Evolutionary conservation across 306 rosid species (phyloP), one percentile per base, ranked within the genome.

Genomic region (Lathyrus aphaca): DNA sequence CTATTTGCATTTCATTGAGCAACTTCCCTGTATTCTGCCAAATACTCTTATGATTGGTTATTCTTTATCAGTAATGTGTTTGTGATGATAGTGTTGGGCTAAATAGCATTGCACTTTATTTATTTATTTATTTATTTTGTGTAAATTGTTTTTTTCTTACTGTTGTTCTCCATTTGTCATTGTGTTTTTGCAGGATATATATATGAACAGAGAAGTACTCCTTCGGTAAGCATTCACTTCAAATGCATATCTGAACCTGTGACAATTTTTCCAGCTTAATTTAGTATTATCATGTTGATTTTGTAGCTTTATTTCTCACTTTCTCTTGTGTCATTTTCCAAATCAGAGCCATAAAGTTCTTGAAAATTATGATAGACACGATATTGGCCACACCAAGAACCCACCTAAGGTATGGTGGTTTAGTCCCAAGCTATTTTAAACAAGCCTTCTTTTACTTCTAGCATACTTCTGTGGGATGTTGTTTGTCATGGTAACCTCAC

Each of bases 201-300:
- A 45, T 86, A 87, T 60, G 95, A 94, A 58, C 87, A 79, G 63
- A 88, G 72, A 74, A 82, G 56, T 73, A 69, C 95, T 58, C 84
- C 88, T 64, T 62, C 92, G 18, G 97, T 94, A 84, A 84, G 92
- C 55, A 74, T 64, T 79, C 15, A 29, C 73, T 60, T 82, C 44
- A 27, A 68, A 9, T 69, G 38, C 46, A 49, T 48, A 3, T 72
- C 5, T 71, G 75, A 73, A 62, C 59, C 19, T 69, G 44, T 57
- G 71, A 15, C 27, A 37, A 11, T 0, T 45, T 54, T 72, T 75
- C 42, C 14, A 11, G 66, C 57, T 65, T 51, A 29, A 69, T 17
- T 44, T 66, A 29, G 74, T 69, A 6, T 60, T 70, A 10, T 64
- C 75, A 19, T 69, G 10, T 61, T 67, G 78, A 64, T 38, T 43